Evolutionary conservation across 2,329 filamentous ascomycete genomes (phyloP).

Genomic region (Microsporum audouinii): DNA sequence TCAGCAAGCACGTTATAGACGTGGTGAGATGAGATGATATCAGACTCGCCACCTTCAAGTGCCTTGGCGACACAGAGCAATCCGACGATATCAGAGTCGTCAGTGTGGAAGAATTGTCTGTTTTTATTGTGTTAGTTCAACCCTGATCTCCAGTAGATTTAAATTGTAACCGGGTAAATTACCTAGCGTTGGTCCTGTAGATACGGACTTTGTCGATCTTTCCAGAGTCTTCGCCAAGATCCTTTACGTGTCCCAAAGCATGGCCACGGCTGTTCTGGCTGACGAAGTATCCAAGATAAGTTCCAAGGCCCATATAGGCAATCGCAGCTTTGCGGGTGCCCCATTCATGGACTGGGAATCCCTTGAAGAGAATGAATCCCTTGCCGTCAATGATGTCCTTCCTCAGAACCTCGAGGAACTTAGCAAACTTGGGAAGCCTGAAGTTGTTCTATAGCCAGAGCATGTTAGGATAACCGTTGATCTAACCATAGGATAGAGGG

Average conservation of each 20-base stretch:
- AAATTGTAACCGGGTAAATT: constrained; percentile 11
- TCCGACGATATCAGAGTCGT: constrained; percentile 73
- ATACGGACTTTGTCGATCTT: constrained; percentile 82
- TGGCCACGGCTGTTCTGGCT: constrained; percentile 77
- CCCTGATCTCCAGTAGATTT: background rate
- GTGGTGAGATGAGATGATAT: constrained; percentile 65
- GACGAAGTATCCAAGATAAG: constrained; percentile 77
- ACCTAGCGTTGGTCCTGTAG: constrained; percentile 71
- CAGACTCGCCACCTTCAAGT: constrained; percentile 71
- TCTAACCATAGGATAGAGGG: background rate
- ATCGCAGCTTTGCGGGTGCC: constrained; percentile 67
- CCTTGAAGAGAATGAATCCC: constrained; percentile 82
- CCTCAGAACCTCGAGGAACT: constrained; percentile 45
- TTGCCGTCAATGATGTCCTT: constrained; percentile 68
- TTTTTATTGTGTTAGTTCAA: background rate
- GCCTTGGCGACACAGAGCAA: constrained; percentile 70
- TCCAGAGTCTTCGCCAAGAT: constrained; percentile 67
- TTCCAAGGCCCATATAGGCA: constrained; percentile 82
- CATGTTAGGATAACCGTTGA: background rate
- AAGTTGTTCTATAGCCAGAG: constrained; percentile 43
- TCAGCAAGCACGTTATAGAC: constrained; percentile 71
- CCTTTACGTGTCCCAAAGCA: constrained; percentile 80
- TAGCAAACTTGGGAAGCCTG: constrained; percentile 45
- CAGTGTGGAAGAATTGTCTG: constrained; percentile 73
- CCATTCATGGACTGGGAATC: constrained; percentile 67